Base-by-base conservation (phyloP, 495 filamentous ascomycete genomes). In the Neurospora sublineolata region DNA sequence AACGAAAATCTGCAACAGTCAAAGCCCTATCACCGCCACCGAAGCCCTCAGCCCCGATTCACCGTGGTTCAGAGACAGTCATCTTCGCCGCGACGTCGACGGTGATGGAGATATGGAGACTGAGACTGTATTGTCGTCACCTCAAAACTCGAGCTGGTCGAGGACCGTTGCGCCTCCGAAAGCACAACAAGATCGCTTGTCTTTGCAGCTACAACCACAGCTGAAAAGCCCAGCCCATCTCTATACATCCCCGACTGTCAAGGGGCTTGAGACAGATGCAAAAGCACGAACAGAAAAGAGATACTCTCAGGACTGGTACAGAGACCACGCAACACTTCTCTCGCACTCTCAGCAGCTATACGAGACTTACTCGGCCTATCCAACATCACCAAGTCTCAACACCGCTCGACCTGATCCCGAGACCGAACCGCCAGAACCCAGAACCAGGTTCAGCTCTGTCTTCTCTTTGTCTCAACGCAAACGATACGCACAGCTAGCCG, bases 11-110 rank as follows among this genome's bases (percentile, higher is more conserved):
- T 60, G 1, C 0, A 52, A 23, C 71, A 76, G 75, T 72, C 73
- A 76, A 72, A 75, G 72, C 18, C 75, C 75, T 5, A 75, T 73
- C 20, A 69, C 41, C 69, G 69, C 27, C 4, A 77, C 76, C 10
- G 52, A 71, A 23, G 46, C 69, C 23, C 71, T 71, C 37, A 74
- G 72, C 18, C 75, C 77, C 6, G 70, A 69, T 44, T 73, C 75
- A 2, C 72, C 72, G 1, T 76, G 75, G 75, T 79, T 74, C 68
- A 69, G 73, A 3, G 72, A 76, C 41, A 40, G 0, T 33, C 52
- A 10, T 64, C 11, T 30, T 16, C 52, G 52, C 14, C 52, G 52
- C 7, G 52, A 64, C 3, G 14, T 3, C 2, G 52, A 60, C 12
- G 52, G 44, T 14, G 44, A 27, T 52, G 10, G 41, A 1, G 76